Conservation (phyloP, 495 filamentous ascomycete genomes). For the Penicillium flavigenum region DNA sequence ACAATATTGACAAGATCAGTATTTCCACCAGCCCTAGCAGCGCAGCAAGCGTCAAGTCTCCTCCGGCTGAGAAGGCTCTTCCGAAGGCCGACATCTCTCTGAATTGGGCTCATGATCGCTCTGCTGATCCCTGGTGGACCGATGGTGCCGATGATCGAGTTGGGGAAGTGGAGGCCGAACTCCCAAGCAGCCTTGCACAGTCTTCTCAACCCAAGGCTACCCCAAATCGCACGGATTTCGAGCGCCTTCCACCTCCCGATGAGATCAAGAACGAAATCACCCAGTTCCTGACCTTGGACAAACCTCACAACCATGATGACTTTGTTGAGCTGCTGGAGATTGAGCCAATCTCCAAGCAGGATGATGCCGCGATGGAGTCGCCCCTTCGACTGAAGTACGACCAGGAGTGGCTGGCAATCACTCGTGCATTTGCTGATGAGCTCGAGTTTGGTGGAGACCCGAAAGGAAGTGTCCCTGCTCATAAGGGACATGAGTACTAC, state of each 20-base stretch:
- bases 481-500: slow-evolving; percentile 68
- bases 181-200: background rate
- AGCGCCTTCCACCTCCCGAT: slow-evolving; percentile 14
- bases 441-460: slow-evolving; percentile 57
- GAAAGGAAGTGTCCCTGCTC: slow-evolving; percentile 40
- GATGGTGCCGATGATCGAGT: background rate
- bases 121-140: background rate
- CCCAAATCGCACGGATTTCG: background rate
- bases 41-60: background rate
- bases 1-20: slow-evolving; percentile 1
- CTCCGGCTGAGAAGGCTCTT: background rate
- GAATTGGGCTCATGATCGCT: background rate
- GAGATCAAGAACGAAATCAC: slow-evolving; percentile 73
- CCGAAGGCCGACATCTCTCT: background rate
- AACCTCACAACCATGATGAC: slow-evolving; percentile 65
- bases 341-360: slow-evolving; percentile 36
- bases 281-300: slow-evolving; percentile 86
- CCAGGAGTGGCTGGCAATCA: slow-evolving; percentile 92
- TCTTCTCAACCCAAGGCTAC: background rate
- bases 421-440: slow-evolving; percentile 68
- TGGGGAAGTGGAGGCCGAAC: background rate
- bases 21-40: background rate
- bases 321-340: slow-evolving; percentile 78
- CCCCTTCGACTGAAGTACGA: slow-evolving; percentile 70
- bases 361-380: slow-evolving; percentile 19